Evolutionary conservation across 768 basidiomycete genomes (phyloP), one percentile per base, ranked within the genome.

Genomic region (Phanerodontia chrysosporium): DNA sequence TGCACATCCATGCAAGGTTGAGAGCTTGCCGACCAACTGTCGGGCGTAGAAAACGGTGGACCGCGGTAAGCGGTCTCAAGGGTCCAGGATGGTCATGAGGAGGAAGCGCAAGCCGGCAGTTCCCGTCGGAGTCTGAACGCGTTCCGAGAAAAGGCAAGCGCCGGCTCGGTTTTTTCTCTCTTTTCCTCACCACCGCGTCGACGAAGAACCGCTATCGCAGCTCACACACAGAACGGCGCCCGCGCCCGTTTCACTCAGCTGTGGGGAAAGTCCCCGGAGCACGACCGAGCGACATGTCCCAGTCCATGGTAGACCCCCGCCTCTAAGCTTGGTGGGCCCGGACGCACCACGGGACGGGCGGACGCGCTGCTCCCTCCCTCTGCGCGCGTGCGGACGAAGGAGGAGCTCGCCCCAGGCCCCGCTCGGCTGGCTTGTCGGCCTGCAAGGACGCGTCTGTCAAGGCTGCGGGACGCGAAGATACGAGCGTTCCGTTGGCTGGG

Each of bases 231-330:
- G 82, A 77, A 77, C 80, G 45, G 58, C 29, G 73, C 64, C 58
- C 59, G 56, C 57, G 70, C 76, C n/a, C 79, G 78, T 42, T 18
- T 79, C 74, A 57, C 62, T 79, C 75, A 62, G 86, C 89, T 90
- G 89, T 86, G 89, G 89, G 89, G 88, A 90, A 91, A 90, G 89
- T 90, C 89, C 87, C 89, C 89, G 89, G 89, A 90, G 89, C 3
- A 82, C 73, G 80, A 86, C 39, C 86, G 88, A 89, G 83, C 69
- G 39, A 4, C 60, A 66, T 66, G 74, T 76, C 75, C 78, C 82
- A 76, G 71, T 75, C 77, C 77, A 9, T 65, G 89, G 88, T 89
- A 86, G 90, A 79, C 87, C 70, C 76, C 86, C 83, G 80, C 78
- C 84, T 78, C 75, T 74, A 90, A 87, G 83, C 79, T 80, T 79